Evolutionary conservation across 257 asterid species (phyloP), one percentile per base, ranked within the genome.

Genomic region (Fraxinus americana): DNA sequence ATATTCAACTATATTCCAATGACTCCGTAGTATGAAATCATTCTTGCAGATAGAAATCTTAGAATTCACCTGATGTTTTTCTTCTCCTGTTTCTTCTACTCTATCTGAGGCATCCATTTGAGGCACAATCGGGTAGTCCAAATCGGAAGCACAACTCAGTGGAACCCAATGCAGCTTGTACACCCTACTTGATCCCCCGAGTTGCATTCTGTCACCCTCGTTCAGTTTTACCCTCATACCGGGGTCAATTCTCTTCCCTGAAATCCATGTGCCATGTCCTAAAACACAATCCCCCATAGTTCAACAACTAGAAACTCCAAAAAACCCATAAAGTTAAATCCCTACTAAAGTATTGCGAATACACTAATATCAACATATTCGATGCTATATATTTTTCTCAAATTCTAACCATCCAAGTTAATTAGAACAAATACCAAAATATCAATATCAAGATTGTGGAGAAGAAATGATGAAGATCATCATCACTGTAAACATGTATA

Each of bases 241-340:
- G 27, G 94, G 86, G 80, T 90, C 94, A 7, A 90, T 84, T 82
- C 75, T 94, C 79, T 86, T 88, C n/a, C 94, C 97, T 8, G 87
- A 92, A 72, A 94, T 79, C 94, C 92, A 92, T 71, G 98, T 89
- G 72, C 98, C 98, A 74, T 94, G 98, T 10, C 89, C 98, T 94
- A 88, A 69, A 50, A 73, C 74, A 77, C 50, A 72, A 78, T 48
- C 69, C 19, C 54, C 77, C 23, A 54, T 13, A 76, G 32, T 45
- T 78, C 81, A 86, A 3, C 13, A 8, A 39, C 45, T 39, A 8
- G 45, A 39, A 39, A 39, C 10, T 9, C 45, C 45, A 39, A 39
- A 39, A 39, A 35, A 35, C 3, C 48, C 13, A 39, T 9, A 39
- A 39, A 39, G 3, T 10, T 36, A 39, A 38, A 38, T 38, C 43